Evolutionary conservation across 2,329 filamentous ascomycete genomes (phyloP).

Genomic region (Neofusicoccum sp.): DNA sequence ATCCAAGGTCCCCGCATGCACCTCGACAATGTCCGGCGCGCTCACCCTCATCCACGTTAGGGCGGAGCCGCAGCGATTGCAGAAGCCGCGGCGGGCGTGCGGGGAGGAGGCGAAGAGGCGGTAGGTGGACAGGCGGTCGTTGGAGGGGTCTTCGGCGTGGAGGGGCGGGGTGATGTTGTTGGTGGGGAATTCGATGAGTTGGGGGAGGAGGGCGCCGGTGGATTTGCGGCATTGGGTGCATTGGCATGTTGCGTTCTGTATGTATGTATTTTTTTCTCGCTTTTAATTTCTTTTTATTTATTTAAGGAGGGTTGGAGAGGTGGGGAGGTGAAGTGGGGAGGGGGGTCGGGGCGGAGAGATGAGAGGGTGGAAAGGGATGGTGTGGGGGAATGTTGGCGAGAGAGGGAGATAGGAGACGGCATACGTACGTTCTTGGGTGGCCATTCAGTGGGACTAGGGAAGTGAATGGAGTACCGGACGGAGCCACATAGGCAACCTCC

Average conservation of each 20-base stretch:
- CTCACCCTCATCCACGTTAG: conserved; percentile 24
- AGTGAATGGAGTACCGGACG: conserved; percentile 26
- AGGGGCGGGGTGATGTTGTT: conserved; percentile 23
- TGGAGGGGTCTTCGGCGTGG: neutral
- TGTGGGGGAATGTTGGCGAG: neutral
- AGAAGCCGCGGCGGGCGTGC: conserved; percentile 25
- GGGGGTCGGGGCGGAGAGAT: too few relatives aligned
- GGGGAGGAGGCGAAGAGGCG: conserved; percentile 25
- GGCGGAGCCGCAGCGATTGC: conserved; percentile 25
- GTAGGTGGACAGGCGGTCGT: conserved; percentile 23
- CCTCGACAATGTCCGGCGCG: conserved; percentile 21
- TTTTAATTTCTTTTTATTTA: too few relatives aligned
- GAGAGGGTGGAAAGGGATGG: too few relatives aligned
- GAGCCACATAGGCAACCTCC: conserved; percentile 30
- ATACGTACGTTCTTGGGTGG: conserved; percentile 24
- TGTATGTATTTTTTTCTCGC: neutral
- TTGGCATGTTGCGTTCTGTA: conserved; percentile 29
- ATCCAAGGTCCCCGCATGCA: conserved; percentile 28
- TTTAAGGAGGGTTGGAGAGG: neutral
- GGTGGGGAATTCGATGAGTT: conserved; percentile 23
- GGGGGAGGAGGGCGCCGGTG: conserved; percentile 26
- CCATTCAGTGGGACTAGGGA: conserved; percentile 25
- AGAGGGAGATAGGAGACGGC: neutral
- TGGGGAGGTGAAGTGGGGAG: too few relatives aligned
- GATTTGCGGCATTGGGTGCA: conserved; percentile 32